Evolutionary conservation across 805 yeast genomes (phyloP).

Genomic region (Saccharomyces jurei): DNA sequence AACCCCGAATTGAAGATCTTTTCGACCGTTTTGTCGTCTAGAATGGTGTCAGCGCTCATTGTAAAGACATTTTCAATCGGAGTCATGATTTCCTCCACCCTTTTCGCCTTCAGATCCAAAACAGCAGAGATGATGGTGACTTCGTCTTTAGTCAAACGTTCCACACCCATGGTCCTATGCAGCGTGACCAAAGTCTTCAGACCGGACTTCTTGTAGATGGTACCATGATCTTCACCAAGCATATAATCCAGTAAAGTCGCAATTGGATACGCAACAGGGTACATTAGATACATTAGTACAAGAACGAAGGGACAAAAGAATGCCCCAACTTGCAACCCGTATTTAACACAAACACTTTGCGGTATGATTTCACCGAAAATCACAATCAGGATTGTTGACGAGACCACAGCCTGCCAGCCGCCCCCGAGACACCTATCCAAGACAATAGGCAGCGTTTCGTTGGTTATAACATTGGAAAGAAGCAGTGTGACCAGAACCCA

Average conservation of each 20-base stretch:
- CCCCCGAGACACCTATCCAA: slow-evolving; percentile 91
- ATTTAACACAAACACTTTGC: slow-evolving; percentile 85
- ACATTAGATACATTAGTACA: slow-evolving; percentile 76
- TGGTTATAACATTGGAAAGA: slow-evolving; percentile 81
- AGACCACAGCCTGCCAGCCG: slow-evolving; percentile 93
- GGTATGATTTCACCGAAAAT: slow-evolving; percentile 96
- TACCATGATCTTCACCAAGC: slow-evolving; percentile 94
- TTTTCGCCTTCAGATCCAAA: slow-evolving; percentile 84
- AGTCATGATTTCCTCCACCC: slow-evolving; percentile 83
- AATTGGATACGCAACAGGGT: slow-evolving; percentile 88
- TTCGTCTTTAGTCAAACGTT: slow-evolving; percentile 86
- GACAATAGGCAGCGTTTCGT: slow-evolving; percentile 90
- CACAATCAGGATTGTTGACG: slow-evolving; percentile 88
- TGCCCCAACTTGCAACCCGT: slow-evolving; percentile 87
- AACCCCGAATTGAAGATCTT: slow-evolving; percentile 90
- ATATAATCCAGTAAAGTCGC: slow-evolving; percentile 72
- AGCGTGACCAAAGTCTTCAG: slow-evolving; percentile 87
- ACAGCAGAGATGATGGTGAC: slow-evolving; percentile 94
- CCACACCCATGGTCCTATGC: slow-evolving; percentile 92
- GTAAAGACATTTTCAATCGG: slow-evolving; percentile 87
- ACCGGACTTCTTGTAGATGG: slow-evolving; percentile 86
- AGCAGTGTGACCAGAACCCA: slow-evolving; percentile 91
- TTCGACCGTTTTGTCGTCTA: slow-evolving; percentile 79
- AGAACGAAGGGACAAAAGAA: slow-evolving; percentile 83
- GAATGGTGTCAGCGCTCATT: slow-evolving; percentile 70